Evolutionary conservation across 345 rosid genomes (phyloP).

Genomic region (Hevea brasiliensis): DNA sequence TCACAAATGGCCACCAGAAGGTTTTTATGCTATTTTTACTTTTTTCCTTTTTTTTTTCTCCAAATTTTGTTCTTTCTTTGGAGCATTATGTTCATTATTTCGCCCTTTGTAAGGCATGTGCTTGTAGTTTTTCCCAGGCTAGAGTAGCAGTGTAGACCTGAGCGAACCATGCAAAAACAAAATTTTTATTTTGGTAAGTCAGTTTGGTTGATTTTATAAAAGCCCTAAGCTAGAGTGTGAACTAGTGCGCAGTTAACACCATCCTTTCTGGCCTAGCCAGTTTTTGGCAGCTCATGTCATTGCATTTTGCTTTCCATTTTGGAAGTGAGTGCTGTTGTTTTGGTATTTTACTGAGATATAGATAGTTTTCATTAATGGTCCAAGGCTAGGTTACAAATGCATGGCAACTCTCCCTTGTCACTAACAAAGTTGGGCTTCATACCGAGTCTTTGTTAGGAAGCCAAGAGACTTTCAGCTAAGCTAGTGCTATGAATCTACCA

Average conservation of each 20-base stretch:
- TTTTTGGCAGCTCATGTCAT: not conserved
- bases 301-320: not conserved
- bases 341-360: not conserved
- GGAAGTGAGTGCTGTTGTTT: not conserved
- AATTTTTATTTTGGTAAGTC: too few relatives aligned
- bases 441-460: not conserved
- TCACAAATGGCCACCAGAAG: conserved; percentile 62
- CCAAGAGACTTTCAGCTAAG: not conserved
- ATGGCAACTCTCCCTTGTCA: not conserved
- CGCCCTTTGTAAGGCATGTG: not conserved
- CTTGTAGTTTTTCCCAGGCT: not conserved
- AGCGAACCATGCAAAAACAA: too few relatives aligned
- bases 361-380: not conserved
- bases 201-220: too few relatives aligned
- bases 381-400: not conserved
- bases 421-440: not conserved
- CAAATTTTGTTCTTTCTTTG: not conserved
- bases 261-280: not conserved
- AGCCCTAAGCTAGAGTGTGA: not conserved
- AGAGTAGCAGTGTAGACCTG: too few relatives aligned
- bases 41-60: not conserved
- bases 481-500: not conserved
- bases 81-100: too few relatives aligned
- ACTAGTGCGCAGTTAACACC: not conserved
- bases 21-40: conserved; percentile 28